These are phyloP conservation scores for Lyophyllum decastes DNA, from an alignment of 768 basidiomycete genomes.

Conservation along the genomic window DNA sequence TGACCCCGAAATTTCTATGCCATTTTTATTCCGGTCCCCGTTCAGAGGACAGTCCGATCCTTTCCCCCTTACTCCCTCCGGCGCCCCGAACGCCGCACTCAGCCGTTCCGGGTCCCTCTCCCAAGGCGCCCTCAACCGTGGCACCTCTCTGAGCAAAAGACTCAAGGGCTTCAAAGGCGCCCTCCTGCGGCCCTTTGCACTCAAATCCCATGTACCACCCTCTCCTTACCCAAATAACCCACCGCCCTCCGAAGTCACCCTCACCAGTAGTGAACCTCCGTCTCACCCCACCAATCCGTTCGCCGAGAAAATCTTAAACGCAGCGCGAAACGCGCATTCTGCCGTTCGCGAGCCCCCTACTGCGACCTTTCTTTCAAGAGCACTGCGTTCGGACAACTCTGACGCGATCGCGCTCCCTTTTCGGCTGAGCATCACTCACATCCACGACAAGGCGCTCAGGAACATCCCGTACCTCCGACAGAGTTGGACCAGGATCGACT, in stretches of 20 bases:
- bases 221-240: constrained; percentile 25
- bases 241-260: constrained; percentile 23
- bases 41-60: constrained; percentile 31
- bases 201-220: constrained; percentile 32
- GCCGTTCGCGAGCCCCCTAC: constrained; percentile 45
- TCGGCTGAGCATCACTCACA: constrained; percentile 55
- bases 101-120: constrained; percentile 23
- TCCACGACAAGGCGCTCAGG: constrained; percentile 56
- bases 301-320: constrained; percentile 32
- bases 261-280: constrained; percentile 26
- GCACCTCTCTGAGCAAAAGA: constrained; percentile 46
- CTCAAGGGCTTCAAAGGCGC: constrained; percentile 46
- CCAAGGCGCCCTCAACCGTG: constrained; percentile 34
- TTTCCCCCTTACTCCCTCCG: constrained; percentile 27
- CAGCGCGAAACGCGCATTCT: constrained; percentile 36
- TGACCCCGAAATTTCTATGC: constrained; percentile 72
- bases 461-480: constrained; percentile 90
- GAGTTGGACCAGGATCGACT: constrained; percentile 90
- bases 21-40: constrained; percentile 45
- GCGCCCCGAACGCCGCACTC: constrained; percentile 26
- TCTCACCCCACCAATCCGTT: constrained; percentile 24
- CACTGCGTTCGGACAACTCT: constrained; percentile 44
- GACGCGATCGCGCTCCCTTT: constrained; percentile 62
- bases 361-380: constrained; percentile 51
- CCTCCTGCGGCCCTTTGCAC: constrained; percentile 55